Percentiles rank a stretch among this genome's conserved stretches.
Conservation (phyloP, 139 green algal genomes). For the Chlamydomonas schloesseri region DNA sequence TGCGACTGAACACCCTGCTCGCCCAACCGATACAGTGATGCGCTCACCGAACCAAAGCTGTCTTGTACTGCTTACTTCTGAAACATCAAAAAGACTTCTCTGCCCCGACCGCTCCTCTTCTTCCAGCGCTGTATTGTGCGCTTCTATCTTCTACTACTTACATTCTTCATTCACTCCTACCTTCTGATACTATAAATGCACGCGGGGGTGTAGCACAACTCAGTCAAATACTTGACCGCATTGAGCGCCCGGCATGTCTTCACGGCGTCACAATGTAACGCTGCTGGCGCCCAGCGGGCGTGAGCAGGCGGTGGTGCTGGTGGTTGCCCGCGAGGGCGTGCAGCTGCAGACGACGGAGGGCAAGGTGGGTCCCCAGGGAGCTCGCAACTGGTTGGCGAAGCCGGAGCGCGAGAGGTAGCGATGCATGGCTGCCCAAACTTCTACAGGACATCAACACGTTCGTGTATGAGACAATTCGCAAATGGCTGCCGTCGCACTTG, state of each 20-base stretch:
- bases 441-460: conserved; percentile 70
- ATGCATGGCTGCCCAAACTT: background rate
- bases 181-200: no score
- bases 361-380: conserved; percentile 7
- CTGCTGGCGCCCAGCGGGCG: conserved; percentile 48
- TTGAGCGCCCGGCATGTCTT: no score
- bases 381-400: background rate
- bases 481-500: conserved; percentile 73
- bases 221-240: background rate
- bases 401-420: background rate
- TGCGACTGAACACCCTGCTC: no score
- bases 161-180: no score
- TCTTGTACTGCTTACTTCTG: no score
- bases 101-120: no score
- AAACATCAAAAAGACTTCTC: no score
- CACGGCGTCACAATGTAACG: conserved; percentile 26
- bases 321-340: conserved; percentile 44
- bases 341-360: conserved; percentile 29
- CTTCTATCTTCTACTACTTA: no score
- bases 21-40: no score
- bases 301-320: conserved; percentile 55
- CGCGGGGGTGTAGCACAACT: background rate
- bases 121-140: no score
- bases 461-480: conserved; percentile 70
- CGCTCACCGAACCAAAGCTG: no score